phyloP scores from a whole-genome alignment of 2,329 filamentous ascomycete genomes.

The Coleophoma crateriformis region DNA sequence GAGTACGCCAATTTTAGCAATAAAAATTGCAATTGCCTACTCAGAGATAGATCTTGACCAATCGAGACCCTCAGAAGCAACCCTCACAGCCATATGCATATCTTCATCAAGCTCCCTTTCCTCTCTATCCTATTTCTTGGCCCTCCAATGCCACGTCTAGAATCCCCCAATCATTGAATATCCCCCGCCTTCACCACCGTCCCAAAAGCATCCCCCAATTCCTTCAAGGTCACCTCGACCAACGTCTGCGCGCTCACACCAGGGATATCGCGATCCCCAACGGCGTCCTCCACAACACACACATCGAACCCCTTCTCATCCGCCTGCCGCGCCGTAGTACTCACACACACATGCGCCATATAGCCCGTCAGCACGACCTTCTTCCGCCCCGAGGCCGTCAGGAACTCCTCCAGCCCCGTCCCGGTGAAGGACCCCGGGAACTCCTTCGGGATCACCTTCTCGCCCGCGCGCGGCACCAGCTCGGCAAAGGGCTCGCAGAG shows the following conservation, averaged over 20 bases:
- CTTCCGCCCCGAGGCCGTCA: conserved; percentile 43
- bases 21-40: too few species aligned
- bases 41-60: too few species aligned
- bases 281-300: conserved; percentile 52
- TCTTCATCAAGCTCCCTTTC: too few species aligned
- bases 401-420: conserved; percentile 49
- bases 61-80: too few species aligned
- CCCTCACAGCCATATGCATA: too few species aligned
- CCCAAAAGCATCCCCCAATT: conserved; percentile 56
- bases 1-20: too few species aligned
- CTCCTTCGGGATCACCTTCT: conserved; percentile 54
- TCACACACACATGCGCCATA: conserved; percentile 60
- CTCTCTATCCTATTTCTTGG: too few species aligned
- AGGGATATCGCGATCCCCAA: conserved; percentile 61
- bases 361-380: conserved; percentile 58
- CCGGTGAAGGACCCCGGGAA: conserved; percentile 54
- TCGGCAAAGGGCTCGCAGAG: conserved; percentile 58
- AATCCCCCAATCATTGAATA: not conserved
- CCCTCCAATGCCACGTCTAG: too few species aligned
- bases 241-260: conserved; percentile 49
- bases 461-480: conserved; percentile 42
- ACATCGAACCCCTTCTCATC: conserved; percentile 57
- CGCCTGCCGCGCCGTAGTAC: conserved; percentile 54
- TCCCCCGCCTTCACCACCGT: conserved; percentile 41
- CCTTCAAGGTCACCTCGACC: conserved; percentile 42